Conservation (phyloP, 192 early-diverging fungal genomes). For the Cladochytrium replicatum region DNA sequence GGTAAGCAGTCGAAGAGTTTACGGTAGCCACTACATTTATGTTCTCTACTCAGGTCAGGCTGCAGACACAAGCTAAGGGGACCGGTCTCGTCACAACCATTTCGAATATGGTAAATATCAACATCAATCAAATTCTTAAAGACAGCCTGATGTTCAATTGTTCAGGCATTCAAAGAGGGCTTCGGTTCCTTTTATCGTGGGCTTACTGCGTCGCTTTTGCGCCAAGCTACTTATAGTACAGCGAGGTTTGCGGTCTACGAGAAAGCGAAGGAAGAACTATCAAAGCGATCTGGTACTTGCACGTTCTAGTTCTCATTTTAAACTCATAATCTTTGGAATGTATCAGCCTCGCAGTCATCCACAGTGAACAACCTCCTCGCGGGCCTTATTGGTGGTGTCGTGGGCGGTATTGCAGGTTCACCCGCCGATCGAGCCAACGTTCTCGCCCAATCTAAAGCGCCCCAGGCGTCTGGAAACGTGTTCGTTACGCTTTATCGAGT, state of each 20-base stretch:
- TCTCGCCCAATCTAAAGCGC: slow-evolving; percentile 25
- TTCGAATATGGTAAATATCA: not conserved
- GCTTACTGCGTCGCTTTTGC: slow-evolving; percentile 22
- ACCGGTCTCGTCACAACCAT: not conserved
- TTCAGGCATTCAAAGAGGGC: too few relatives aligned
- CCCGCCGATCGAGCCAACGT: slow-evolving; percentile 11
- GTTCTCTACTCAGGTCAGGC: too few relatives aligned
- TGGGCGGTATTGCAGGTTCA: slow-evolving; percentile 15
- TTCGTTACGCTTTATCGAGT: slow-evolving; percentile 24
- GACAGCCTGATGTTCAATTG: too few relatives aligned
- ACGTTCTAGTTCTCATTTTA: too few relatives aligned
- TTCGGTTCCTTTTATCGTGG: slow-evolving; percentile 21
- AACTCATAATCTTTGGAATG: too few relatives aligned
- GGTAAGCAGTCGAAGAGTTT: too few relatives aligned
- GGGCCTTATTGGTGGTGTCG: slow-evolving; percentile 12
- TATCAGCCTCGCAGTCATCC: too few relatives aligned
- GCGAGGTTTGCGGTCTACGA: slow-evolving; percentile 34
- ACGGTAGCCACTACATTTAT: too few relatives aligned
- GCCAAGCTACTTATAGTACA: slow-evolving; percentile 30
- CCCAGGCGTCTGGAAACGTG: slow-evolving; percentile 21
- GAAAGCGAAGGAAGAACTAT: not conserved
- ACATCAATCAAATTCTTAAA: too few relatives aligned
- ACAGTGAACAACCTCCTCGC: too few relatives aligned
- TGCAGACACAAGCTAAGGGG: slow-evolving; percentile 9
- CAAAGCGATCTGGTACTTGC: too few relatives aligned